Evolutionary conservation across 768 basidiomycete species (phyloP), one percentile per base, ranked within the genome.

Genomic region (Chalciporus pseudorubinellus): DNA sequence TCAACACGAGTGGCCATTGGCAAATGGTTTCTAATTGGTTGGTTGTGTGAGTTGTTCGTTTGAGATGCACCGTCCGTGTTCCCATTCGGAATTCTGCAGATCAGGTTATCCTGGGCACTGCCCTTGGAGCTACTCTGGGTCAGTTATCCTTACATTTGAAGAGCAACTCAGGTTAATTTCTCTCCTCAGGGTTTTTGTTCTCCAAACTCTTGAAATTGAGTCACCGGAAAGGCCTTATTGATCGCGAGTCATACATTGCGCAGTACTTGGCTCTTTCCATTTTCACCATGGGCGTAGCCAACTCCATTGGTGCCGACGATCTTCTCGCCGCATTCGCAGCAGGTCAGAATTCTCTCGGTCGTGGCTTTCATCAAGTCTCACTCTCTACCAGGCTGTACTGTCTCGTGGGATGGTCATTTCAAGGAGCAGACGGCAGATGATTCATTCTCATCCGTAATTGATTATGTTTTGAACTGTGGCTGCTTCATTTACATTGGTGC

Each of bases 341-440:
- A 60, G 88, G 88, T 84, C 39, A 22, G 34, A 6, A n/a, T 12
- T 29, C 44, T 29, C 10, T 24, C 7, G 12, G 13, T 31, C 20
- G 6, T 49, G 19, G 3, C 11, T 19, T 9, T n/a, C 34, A 9
- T 46, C 18, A n/a, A 14, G 46, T 43, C 51, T 50, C 29, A 52
- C 29, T 24, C 31, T n/a, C 42, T n/a, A 6, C 46, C 31, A 85
- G 95, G 95, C 3, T 84, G 79, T 46, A 91, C 95, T 2, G 87
- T 98, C 56, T 91, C 91, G 8, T 95, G 91, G 92, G 93, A 95
- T 67, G 89, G 84, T 3, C 76, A 90, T 58, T 89, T 89, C 72
- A 87, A 89, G 59, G 70, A 71, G 20, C 84, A 91, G 52, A 91
- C 82, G 0, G 89, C 95, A 69, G 83, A 88, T 56, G 90, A 93